phyloP scores from a whole-genome alignment of 208 protist genomes.

The Acanthamoeba rhysodes region DNA sequence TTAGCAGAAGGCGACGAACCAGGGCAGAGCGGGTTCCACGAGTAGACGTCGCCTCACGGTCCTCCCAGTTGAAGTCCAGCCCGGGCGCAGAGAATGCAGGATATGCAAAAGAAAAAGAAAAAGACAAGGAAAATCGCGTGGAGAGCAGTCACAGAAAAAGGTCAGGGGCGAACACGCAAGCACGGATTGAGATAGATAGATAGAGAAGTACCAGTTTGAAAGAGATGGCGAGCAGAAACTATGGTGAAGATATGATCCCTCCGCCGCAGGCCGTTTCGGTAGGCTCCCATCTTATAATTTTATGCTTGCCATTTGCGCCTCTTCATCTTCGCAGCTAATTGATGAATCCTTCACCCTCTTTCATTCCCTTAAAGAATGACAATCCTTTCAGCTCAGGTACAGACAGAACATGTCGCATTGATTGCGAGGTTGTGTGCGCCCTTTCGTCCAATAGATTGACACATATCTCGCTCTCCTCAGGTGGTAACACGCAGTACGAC shows the following conservation, averaged over 20 bases:
- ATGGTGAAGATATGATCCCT: conserved; percentile 48
- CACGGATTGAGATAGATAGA: neutral
- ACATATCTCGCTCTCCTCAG: neutral
- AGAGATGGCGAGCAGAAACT: neutral
- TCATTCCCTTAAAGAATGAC: neutral
- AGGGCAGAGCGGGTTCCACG: too few species aligned
- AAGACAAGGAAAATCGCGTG: neutral
- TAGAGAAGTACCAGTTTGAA: neutral
- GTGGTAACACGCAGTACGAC: neutral
- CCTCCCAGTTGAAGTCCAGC: too few species aligned
- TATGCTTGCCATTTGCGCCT: too few species aligned
- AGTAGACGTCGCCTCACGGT: too few species aligned
- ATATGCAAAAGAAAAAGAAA: neutral
- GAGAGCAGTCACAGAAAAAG: neutral
- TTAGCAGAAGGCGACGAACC: too few species aligned
- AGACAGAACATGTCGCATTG: too few species aligned
- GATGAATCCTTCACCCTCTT: too few species aligned
- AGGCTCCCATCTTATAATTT: neutral
- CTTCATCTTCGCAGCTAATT: neutral
- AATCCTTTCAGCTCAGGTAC: neutral
- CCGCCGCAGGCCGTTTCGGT: conserved; percentile 21
- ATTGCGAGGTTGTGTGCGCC: too few species aligned
- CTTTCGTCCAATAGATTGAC: neutral
- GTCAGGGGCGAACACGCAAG: neutral
- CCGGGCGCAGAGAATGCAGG: too few species aligned